Evolutionary conservation across 1,139 yeast genomes (phyloP).

Genomic region (Kurtzmaniella natalensis): DNA sequence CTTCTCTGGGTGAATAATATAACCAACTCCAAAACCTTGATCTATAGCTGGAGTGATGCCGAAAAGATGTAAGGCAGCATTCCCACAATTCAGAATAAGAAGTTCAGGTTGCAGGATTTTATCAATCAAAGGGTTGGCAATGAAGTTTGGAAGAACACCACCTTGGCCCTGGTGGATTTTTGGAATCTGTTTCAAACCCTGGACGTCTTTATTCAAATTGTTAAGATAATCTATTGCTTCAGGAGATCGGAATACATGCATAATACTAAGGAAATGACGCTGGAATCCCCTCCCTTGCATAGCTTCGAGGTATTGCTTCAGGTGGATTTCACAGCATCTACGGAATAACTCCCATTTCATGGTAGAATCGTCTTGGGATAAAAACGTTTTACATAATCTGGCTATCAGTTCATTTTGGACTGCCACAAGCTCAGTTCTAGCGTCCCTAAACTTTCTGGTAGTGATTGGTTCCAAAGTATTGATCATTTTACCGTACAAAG

Average conservation of each 20-base stretch:
- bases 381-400: conserved; percentile 56
- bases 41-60: conserved; percentile 75
- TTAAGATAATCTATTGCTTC: conserved; percentile 37
- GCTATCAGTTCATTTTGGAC: conserved; percentile 54
- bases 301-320: conserved; percentile 44
- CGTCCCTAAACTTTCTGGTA: conserved; percentile 60
- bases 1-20: conserved; percentile 62
- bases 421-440: conserved; percentile 66
- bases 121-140: conserved; percentile 53
- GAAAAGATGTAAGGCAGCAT: conserved; percentile 67
- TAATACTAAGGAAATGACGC: conserved; percentile 62
- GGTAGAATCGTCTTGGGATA: conserved; percentile 45
- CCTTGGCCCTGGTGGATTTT: conserved; percentile 4
- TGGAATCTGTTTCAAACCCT: conserved; percentile 15
- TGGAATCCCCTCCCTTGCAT: conserved; percentile 66
- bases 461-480: conserved; percentile 72
- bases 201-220: conserved; percentile 30
- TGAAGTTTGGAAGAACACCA: conserved; percentile 61
- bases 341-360: conserved; percentile 50
- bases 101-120: conserved; percentile 40
- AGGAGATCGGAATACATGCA: conserved; percentile 38
- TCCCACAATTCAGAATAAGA: conserved; percentile 63
- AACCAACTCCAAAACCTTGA: conserved; percentile 75
- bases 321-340: conserved; percentile 51
- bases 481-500: conserved; percentile 64